A percentile compares a stretch with the other conserved stretches of the same genome.
Evolutionary conservation across 139 green algal genomes (phyloP).

Genomic region (Parachlorella kessleri): DNA sequence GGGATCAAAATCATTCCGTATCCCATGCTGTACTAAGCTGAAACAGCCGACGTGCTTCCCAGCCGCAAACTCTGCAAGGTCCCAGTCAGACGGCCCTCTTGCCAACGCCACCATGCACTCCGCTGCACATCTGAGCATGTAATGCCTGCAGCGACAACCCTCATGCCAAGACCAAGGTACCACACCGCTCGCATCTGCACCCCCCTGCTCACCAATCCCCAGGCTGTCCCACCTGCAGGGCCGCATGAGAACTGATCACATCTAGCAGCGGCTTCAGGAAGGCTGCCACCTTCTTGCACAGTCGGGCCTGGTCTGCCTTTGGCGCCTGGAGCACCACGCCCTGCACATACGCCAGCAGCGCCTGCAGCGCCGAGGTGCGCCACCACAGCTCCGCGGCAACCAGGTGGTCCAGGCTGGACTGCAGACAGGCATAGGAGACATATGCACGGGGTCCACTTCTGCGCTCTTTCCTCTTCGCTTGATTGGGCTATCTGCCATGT

Average conservation of each 20-base stretch:
- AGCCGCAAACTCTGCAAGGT: too few relatives aligned
- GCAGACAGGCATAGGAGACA: not conserved
- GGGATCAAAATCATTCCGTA: too few relatives aligned
- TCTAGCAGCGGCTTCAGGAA: constrained; percentile 45
- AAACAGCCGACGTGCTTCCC: too few relatives aligned
- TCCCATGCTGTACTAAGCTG: too few relatives aligned
- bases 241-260: constrained; percentile 19
- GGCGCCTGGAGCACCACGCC: constrained; percentile 21
- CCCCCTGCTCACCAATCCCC: not conserved
- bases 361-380: constrained; percentile 69
- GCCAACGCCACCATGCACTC: too few relatives aligned
- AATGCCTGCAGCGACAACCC: too few relatives aligned
- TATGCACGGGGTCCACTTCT: not conserved
- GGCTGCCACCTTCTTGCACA: not conserved
- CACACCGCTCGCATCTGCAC: too few relatives aligned
- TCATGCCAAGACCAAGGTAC: too few relatives aligned
- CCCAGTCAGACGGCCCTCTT: too few relatives aligned
- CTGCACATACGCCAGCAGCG: constrained; percentile 58
- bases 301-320: not conserved
- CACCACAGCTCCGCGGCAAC: constrained; percentile 78
- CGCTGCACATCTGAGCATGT: too few relatives aligned
- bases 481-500: too few relatives aligned
- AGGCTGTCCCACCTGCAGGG: constrained; percentile 24
- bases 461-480: not conserved
- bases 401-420: constrained; percentile 53